phyloP scores from a whole-genome alignment of 768 basidiomycete species.

The Amyloporia xantha region DNA sequence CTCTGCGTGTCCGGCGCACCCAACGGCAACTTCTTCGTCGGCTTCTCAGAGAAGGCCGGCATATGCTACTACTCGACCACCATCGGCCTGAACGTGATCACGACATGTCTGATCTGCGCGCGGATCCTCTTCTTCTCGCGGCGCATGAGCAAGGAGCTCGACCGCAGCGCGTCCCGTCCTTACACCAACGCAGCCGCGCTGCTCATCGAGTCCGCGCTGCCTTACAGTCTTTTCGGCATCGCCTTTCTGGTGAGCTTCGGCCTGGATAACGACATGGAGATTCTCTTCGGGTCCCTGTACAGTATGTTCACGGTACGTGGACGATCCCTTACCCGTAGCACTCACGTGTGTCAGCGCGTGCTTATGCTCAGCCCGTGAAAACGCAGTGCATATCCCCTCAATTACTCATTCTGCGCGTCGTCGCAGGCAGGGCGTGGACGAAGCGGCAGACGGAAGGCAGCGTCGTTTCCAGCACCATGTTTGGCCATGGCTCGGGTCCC shows the following conservation, averaged over 20 bases:
- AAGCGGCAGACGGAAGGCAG: not conserved
- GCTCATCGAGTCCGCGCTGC: conserved; percentile 10
- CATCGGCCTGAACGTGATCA: conserved; percentile 11
- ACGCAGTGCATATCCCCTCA: conserved; percentile 9
- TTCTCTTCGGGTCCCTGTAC: conserved; percentile 6
- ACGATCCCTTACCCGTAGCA: too few relatives aligned
- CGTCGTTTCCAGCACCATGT: not conserved
- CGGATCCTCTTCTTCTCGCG: conserved; percentile 6
- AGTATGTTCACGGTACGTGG: too few relatives aligned
- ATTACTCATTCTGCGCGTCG: conserved; percentile 8
- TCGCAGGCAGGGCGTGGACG: conserved; percentile 9
- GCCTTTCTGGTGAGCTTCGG: conserved; percentile 4
- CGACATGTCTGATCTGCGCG: conserved; percentile 8
- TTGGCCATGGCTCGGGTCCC: not conserved
- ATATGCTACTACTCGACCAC: conserved; percentile 10
- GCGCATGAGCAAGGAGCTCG: conserved; percentile 1
- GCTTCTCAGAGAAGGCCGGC: conserved; percentile 6
- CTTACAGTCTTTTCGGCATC: conserved; percentile 8
- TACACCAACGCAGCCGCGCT: conserved; percentile 7
- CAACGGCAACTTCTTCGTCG: conserved; percentile 9
- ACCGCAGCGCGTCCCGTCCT: not conserved
- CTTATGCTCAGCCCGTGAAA: too few relatives aligned
- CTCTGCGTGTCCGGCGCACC: conserved; percentile 9
- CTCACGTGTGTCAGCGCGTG: too few relatives aligned
- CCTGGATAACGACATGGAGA: conserved; percentile 2